Base-by-base conservation (phyloP, 257 asterid species). In the Henckelia pumila region DNA sequence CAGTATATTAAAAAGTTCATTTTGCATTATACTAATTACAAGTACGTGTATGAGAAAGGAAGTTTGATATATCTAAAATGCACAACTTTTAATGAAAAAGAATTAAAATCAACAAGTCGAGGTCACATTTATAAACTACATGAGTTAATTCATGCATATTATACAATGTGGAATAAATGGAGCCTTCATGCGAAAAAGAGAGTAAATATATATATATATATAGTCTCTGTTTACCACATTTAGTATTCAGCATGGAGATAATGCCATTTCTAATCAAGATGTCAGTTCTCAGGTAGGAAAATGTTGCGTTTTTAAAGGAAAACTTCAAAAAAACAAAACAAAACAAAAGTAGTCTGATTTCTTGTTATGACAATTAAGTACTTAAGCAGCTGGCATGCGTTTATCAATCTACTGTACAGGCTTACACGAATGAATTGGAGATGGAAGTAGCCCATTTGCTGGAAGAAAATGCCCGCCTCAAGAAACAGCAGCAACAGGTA, bases 381-480 rank as follows among this genome's bases (percentile, higher is more conserved):
- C 53, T 44, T 14, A 44, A 44, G 53, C 20, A 44, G 53, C 20
- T 40, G 50, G 50, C 50, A 13, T 40, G 63, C 5, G 19, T 61
- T 61, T 11, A 21, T 5, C 26, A 21, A 3, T 21, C 16, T 14
- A 21, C 19, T 3, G 37, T 33, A 44, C 85, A 81, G 85, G 85
- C 85, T 61, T 81, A 77, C 65, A 65, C 77, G 40, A 63, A 67
- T 8, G 78, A 68, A 52, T 26, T 81, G 74, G 82, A 77, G 56
- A 8, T 65, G 6, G 78, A 75, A 72, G 73, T 77, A 56, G 61
- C 64, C 8, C 66, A 74, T 35, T 69, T 77, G 61, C 29, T 25
- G 59, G 55, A 75, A 75, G 85, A 81, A 44, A 81, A 77, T 59
- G 75, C 78, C 60, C 75, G 71, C 11, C 82, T 81, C 70, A 81